Base-by-base conservation (phyloP, 805 yeast genomes). In the Saturnispora serradocipensis region DNA sequence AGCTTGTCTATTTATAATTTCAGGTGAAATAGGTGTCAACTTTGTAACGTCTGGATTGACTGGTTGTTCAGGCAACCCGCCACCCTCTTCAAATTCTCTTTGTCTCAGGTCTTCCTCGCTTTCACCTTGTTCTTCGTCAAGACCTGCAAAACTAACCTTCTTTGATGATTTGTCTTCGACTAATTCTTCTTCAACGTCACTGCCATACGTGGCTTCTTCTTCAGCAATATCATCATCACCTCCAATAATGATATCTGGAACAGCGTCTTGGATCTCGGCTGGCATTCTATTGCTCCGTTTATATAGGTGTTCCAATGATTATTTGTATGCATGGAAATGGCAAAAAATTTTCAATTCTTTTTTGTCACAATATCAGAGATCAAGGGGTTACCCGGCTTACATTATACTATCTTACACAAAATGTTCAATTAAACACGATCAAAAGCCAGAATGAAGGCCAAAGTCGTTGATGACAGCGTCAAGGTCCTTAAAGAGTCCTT, bases 1-100 rank as follows among this genome's bases (percentile, higher is more conserved):
- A 56, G 99, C 99, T 75, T 93, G 99, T 79, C 99, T 86, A 70
- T 87, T 88, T 72, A 93, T 93, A 67, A 93, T 95, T 65, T 90
- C 99, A 50, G 96, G 93, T 7, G 95, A 84, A 56, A 88, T 74
- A 34, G 99, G 97, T 46, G 91, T 87, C 72, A 93, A 72, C 58
- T 72, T 66, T 40, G 85, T 59, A 63, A 91, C 85, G 66, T 90
- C 97, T 53, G 95, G 95, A 71, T 87, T 75, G 39, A 77, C 84
- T 53, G 97, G 96, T 72, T 93, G 99, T 68, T 86, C 96, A 51
- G 99, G 99, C 54, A 93, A 78, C 49, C 99, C 99, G 54, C 98
- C 98, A 68, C 98, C 97, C 70, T 88, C 98, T 76, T 88, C 95
- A 61, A 93, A 90, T 68, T 91, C 97, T 65, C 81, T 77, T 62